These are phyloP conservation scores for Wickerhamomyces rabaulensis DNA, from an alignment of 805 yeast species.

Conservation along the genomic window DNA sequence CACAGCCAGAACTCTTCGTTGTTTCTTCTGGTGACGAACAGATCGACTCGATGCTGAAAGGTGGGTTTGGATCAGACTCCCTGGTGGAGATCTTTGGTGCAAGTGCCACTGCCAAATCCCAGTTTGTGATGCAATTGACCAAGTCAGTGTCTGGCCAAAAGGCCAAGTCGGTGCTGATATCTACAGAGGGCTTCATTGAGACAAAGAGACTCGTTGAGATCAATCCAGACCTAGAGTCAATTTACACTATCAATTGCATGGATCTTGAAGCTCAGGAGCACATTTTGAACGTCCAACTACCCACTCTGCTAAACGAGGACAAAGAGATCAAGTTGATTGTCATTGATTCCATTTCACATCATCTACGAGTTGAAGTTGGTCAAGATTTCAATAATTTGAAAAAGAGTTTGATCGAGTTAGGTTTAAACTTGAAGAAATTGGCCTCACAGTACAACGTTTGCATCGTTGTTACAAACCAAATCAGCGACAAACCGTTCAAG, in stretches of 20 bases:
- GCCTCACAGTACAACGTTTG: conserved; percentile 49
- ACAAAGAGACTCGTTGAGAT: conserved; percentile 58
- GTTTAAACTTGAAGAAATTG: conserved; percentile 42
- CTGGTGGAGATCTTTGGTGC: conserved; percentile 80
- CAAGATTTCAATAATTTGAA: conserved; percentile 35
- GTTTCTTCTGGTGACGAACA: conserved; percentile 48
- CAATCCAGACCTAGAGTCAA: conserved; percentile 29
- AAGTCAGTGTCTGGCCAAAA: conserved; percentile 54
- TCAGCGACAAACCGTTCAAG: conserved; percentile 51
- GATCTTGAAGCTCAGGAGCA: conserved; percentile 74
- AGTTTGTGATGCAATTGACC: conserved; percentile 63
- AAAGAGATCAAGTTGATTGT: conserved; percentile 49
- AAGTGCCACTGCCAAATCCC: conserved; percentile 84
- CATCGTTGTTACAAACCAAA: conserved; percentile 73
- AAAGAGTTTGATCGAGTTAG: conserved; percentile 36
- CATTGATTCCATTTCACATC: conserved; percentile 82
- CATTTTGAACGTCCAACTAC: conserved; percentile 63
- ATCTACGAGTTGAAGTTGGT: conserved; percentile 57
- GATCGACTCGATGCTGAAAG: conserved; percentile 45
- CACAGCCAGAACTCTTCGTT: conserved; percentile 9
- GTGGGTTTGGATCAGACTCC: conserved; percentile 51
- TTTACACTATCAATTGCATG: conserved; percentile 53
- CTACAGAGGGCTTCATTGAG: conserved; percentile 73
- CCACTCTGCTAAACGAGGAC: conserved; percentile 40
- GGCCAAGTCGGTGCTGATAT: conserved; percentile 57